Conservation (phyloP, 805 yeast species). For the Saturnispora silvae region DNA sequence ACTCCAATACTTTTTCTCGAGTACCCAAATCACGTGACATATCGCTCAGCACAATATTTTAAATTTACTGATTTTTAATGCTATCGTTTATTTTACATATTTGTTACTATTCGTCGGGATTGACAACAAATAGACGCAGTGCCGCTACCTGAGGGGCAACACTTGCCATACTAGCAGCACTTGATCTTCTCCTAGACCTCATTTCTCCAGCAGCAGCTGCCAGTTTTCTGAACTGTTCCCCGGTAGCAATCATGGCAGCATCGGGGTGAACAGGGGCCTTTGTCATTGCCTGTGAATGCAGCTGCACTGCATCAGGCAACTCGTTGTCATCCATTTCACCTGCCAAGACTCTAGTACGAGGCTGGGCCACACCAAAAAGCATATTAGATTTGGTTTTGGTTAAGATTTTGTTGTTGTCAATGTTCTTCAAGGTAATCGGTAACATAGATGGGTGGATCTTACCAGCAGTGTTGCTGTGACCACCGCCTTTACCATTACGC, state of each 20-base stretch:
- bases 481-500: slow-evolving; percentile 7
- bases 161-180: slow-evolving; percentile 19
- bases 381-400: slow-evolving; percentile 1
- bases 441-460: slow-evolving; percentile 3
- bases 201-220: slow-evolving; percentile 7
- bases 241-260: slow-evolving; percentile 24
- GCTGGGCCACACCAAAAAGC: slow-evolving; percentile 28
- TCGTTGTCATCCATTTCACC: slow-evolving; percentile 67
- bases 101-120: slow-evolving; percentile 47
- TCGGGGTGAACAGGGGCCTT: slow-evolving; percentile 25
- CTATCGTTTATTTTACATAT: too few species aligned
- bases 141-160: slow-evolving; percentile 11
- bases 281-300: slow-evolving; percentile 19
- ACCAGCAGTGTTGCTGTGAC: slow-evolving; percentile 4
- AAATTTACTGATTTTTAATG: too few species aligned
- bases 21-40: too few species aligned
- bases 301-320: slow-evolving; percentile 25
- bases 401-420: neutral
- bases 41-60: neutral
- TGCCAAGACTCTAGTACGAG: slow-evolving; percentile 60
- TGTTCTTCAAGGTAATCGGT: slow-evolving; percentile 3
- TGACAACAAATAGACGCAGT: slow-evolving; percentile 37
- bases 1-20: too few species aligned
- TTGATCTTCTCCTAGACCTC: neutral
- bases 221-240: slow-evolving; percentile 23